Evolutionary conservation across 2,329 filamentous ascomycete genomes (phyloP).

Genomic region (Fusarium devonianum): DNA sequence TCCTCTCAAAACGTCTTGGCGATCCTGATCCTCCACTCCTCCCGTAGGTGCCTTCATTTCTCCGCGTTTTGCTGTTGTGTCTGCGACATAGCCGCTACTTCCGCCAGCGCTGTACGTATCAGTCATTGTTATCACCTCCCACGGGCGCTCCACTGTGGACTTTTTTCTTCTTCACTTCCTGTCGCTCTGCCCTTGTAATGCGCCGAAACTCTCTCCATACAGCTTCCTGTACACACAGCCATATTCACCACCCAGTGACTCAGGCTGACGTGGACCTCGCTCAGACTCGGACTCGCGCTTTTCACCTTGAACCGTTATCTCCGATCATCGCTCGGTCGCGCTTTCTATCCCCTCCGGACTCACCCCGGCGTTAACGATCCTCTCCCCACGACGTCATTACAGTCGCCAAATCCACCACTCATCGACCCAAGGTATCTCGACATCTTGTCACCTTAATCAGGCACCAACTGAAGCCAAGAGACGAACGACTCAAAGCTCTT

Average conservation of each 20-base stretch:
- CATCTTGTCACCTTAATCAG: conserved; percentile 34
- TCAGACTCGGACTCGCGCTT: conserved; percentile 34
- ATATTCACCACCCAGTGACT: conserved; percentile 19
- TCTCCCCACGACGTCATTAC: conserved; percentile 42
- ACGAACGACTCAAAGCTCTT: conserved; percentile 59
- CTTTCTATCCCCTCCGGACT: conserved; percentile 32
- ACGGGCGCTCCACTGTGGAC: conserved; percentile 8
- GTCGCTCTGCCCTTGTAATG: conserved; percentile 26
- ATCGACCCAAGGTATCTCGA: conserved; percentile 23
- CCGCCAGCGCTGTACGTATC: conserved; percentile 13
- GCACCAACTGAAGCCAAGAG: conserved; percentile 50
- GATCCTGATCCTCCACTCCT: conserved; percentile 28
- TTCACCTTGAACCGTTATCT: conserved; percentile 33
- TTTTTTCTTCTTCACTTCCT: conserved; percentile 23
- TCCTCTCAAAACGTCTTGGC: conserved; percentile 36
- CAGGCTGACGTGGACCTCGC: conserved; percentile 35
- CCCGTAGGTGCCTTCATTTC: conserved; percentile 24
- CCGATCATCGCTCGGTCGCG: conserved; percentile 31
- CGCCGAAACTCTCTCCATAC: conserved; percentile 31
- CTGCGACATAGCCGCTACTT: conserved; percentile 8
- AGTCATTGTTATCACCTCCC: conserved; percentile 11
- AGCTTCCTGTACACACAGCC: conserved; percentile 19
- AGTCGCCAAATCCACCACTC: conserved; percentile 37
- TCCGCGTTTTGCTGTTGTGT: conserved; percentile 3
- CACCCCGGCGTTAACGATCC: conserved; percentile 37